Percentiles rank a stretch among this genome's conserved stretches.
phyloP scores from a whole-genome alignment of 2,329 filamentous ascomycete species.

The Byssoonygena ceratinophila region DNA sequence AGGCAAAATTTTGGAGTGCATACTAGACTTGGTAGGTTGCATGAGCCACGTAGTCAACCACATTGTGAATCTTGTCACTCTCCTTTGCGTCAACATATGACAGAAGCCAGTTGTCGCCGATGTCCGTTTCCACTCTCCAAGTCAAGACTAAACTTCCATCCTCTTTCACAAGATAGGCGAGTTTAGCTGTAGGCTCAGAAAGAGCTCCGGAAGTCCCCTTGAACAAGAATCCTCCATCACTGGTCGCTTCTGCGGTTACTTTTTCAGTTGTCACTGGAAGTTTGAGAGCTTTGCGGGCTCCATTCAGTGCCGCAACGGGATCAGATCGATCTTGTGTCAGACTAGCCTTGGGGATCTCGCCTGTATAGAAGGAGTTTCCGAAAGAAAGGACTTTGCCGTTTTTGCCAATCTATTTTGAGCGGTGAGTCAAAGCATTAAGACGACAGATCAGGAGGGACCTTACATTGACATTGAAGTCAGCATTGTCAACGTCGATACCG shows the following conservation, averaged over 20 bases:
- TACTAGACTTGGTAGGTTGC: slow-evolving; percentile 15
- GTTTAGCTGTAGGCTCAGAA: slow-evolving; percentile 12
- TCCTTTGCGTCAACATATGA: slow-evolving; percentile 15
- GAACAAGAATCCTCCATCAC: slow-evolving; percentile 4
- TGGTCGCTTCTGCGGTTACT: slow-evolving; percentile 2
- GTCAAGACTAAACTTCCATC: slow-evolving; percentile 14
- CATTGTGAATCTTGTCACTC: slow-evolving; percentile 11
- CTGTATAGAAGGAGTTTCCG: slow-evolving; percentile 14
- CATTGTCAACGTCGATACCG: slow-evolving; percentile 15
- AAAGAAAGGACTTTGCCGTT: slow-evolving; percentile 14
- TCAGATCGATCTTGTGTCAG: slow-evolving; percentile 7
- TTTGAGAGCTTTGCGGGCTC: slow-evolving; percentile 10
- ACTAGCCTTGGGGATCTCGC: slow-evolving; percentile 6
- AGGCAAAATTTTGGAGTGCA: neutral
- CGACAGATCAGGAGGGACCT: neutral
- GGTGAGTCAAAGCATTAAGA: neutral
- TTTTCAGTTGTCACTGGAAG: slow-evolving; percentile 13
- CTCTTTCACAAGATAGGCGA: slow-evolving; percentile 13
- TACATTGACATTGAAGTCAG: slow-evolving; percentile 17
- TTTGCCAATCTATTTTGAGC: slow-evolving; percentile 8
- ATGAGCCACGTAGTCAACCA: slow-evolving; percentile 15
- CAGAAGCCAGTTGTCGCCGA: slow-evolving; percentile 16
- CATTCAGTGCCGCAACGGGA: slow-evolving; percentile 12
- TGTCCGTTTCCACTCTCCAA: slow-evolving; percentile 16
- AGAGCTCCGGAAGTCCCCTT: slow-evolving; percentile 15